Evolutionary conservation across 179 eudicot species (phyloP), one percentile per base, ranked within the genome.

Genomic region (Camellia oleifera): DNA sequence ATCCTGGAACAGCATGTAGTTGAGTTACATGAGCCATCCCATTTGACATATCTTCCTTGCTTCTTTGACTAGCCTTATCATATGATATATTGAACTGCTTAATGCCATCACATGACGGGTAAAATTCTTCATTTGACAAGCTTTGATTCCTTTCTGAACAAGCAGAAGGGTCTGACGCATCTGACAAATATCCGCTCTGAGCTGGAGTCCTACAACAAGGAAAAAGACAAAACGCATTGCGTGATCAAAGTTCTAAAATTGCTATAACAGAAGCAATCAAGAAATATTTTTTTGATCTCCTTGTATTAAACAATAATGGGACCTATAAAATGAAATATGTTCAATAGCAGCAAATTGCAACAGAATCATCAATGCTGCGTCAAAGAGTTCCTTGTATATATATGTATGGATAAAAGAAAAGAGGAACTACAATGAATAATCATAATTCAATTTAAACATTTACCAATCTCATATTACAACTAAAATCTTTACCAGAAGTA

Each of bases 151-250:
- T 89, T 61, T 91, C 94, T 13, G 93, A 88, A 82, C 79, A 89
- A 78, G 92, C 93, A 80, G 88, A 88, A 69, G 91, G 91, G 74
- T 91, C 97, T 32, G 97, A 91, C 82, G 86, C 98, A 69, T 89
- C 95, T 12, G 97, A 95, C 18, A 89, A 82, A 75, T 90, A 88
- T 75, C 86, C 99, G 56, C 93, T 85, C 78, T 91, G 92, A 83
- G 86, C 94, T 61, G 96, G 94, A 83, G 93, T 94, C 98, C 99
- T 96, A 79, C 72, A 48, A 84, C 52, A 72, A 79, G 58, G 68
- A 48, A 48, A 85, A 45, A 62, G 26, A 72, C 63, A 62, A 18
- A 75, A 57, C 18, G 18, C 11, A 45, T 60, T 44, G 56, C 45
- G 45, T 44, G 7, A 68, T 78, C 56, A 76, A 64, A 14, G 13